A percentile compares a stretch with the other conserved stretches of the same genome.
phyloP scores from a whole-genome alignment of 2,329 filamentous ascomycete genomes.

The Alternaria incomplexa region DNA sequence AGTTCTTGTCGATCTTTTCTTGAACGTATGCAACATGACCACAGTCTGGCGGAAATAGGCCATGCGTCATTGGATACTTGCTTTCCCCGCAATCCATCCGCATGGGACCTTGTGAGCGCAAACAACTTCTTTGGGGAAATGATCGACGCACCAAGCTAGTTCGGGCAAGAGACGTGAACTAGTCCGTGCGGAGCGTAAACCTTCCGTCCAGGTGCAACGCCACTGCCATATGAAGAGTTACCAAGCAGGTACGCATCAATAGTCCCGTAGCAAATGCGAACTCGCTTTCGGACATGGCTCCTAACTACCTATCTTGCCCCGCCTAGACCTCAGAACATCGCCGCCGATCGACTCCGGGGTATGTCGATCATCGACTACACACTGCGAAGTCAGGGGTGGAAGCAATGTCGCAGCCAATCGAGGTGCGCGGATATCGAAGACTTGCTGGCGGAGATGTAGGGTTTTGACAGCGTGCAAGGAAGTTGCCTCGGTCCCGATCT shows the following conservation, averaged over 20 bases:
- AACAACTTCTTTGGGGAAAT: neutral
- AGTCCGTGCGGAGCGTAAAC: neutral
- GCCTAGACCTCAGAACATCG: neutral
- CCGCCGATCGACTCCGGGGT: neutral
- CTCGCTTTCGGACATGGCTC: neutral
- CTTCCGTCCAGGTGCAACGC: conserved; percentile 2
- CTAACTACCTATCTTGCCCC: neutral
- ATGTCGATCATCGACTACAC: conserved; percentile 4
- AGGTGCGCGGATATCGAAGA: neutral
- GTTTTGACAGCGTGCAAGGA: neutral
- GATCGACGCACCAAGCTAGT: neutral
- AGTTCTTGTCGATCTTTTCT: neutral
- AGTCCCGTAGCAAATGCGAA: neutral
- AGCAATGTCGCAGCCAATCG: neutral
- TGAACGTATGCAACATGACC: neutral
- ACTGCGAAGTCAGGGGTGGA: neutral
- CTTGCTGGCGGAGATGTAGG: neutral
- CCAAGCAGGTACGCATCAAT: neutral
- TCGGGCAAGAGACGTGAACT: conserved; percentile 6
- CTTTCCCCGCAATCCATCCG: neutral
- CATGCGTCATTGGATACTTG: neutral
- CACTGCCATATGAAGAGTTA: neutral
- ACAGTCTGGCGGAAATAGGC: neutral
- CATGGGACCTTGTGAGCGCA: neutral
- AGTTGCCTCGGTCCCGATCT: neutral